A percentile compares a stretch with the other conserved stretches of the same genome.
Evolutionary conservation across 192 early-diverging fungal genomes (phyloP).

Genomic region (Podila epicladia): DNA sequence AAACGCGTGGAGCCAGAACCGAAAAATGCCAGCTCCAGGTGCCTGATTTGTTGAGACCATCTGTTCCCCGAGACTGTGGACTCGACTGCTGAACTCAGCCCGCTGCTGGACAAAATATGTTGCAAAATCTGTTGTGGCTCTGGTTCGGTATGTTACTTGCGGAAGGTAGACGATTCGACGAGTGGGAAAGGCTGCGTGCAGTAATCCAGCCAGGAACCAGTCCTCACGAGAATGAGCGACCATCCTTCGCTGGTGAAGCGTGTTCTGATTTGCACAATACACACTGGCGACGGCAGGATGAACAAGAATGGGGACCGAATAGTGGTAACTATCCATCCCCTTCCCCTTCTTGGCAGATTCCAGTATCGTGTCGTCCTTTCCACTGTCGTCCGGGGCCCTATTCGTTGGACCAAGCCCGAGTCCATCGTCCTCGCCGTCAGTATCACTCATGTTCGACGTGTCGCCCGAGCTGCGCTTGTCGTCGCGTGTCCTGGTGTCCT

Average conservation of each 20-base stretch:
- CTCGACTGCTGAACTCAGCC: background rate
- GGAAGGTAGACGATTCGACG: conserved; percentile 16
- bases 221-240: conserved; percentile 12
- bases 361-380: background rate
- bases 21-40: conserved; percentile 2
- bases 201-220: conserved; percentile 23
- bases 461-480: conserved; percentile 9
- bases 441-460: background rate
- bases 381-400: background rate
- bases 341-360: background rate
- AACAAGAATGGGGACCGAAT: conserved; percentile 20
- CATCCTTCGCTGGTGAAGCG: conserved; percentile 16
- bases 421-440: conserved; percentile 2
- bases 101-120: conserved; percentile 2
- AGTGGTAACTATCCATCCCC: background rate
- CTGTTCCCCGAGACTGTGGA: background rate
- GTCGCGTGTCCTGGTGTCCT: background rate
- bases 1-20: conserved; percentile 14
- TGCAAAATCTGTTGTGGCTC: background rate
- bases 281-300: conserved; percentile 26
- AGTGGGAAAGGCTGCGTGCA: conserved; percentile 16
- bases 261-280: conserved; percentile 8
- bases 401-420: background rate
- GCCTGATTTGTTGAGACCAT: background rate
- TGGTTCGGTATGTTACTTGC: conserved; percentile 2